These are phyloP conservation scores for Penicillium soppii DNA, from an alignment of 495 filamentous ascomycete genomes.

Conservation along the genomic window DNA sequence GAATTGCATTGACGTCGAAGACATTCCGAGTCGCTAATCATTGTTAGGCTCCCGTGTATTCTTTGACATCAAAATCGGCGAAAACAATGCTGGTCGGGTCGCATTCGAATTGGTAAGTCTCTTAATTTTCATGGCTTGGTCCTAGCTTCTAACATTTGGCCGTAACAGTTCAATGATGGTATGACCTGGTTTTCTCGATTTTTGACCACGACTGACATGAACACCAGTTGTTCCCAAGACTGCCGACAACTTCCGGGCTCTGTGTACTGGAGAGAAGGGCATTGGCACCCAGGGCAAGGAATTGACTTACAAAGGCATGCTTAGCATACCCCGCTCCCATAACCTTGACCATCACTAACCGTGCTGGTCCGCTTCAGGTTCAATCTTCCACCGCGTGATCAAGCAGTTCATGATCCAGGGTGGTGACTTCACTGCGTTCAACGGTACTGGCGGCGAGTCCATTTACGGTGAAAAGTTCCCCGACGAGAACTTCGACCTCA, in stretches of 20 bases:
- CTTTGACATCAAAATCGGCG: conserved; percentile 84
- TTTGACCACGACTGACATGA: conserved; percentile 18
- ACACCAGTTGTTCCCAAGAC: conserved; percentile 81
- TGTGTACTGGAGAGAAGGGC: conserved; percentile 92
- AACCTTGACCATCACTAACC: conserved; percentile 6
- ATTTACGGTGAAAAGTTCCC: conserved; percentile 98
- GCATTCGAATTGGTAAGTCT: conserved; percentile 72
- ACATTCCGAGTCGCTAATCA: conserved; percentile 18
- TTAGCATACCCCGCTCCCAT: conserved; percentile 5
- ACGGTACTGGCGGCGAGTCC: conserved; percentile 94
- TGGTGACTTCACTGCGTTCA: conserved; percentile 94
- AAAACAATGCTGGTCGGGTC: conserved; percentile 68
- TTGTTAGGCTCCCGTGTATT: conserved; percentile 65
- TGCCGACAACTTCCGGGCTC: conserved; percentile 87
- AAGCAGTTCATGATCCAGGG: conserved; percentile 99
- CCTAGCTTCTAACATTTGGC: conserved; percentile 17
- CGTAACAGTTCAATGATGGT: conserved; percentile 70
- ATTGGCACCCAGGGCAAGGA: conserved; percentile 82
- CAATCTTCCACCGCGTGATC: conserved; percentile 94
- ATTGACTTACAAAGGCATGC: conserved; percentile 62
- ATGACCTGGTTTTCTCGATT: conserved; percentile 18
- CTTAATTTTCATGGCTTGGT: not conserved
- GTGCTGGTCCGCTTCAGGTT: conserved; percentile 45
- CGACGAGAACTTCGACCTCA: conserved; percentile 92
- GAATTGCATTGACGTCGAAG: conserved; percentile 11